Evolutionary conservation across 2,329 filamentous ascomycete genomes (phyloP), one percentile per base, ranked within the genome.

Genomic region (Colletotrichum lindemuthianum): DNA sequence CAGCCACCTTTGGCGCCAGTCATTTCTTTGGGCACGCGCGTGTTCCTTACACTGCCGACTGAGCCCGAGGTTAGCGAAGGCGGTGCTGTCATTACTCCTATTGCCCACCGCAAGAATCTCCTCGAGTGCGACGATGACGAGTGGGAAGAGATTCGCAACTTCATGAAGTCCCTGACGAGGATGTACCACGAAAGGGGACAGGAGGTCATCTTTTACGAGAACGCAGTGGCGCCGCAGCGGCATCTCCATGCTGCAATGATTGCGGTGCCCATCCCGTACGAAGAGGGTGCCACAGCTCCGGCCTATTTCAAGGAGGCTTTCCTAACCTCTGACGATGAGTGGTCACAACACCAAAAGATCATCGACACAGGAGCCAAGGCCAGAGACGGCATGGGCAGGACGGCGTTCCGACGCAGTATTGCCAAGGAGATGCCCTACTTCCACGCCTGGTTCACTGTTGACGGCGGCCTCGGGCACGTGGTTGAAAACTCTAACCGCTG

Each of bases 381-480:
- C 0, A 77, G 82, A n/a, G 84, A 87, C 2, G 92, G 91, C 0
- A 76, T 93, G 67, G 96, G 95, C 0, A 91, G 91, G 72, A 77
- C 86, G 57, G 94, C 96, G 2, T 99, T 99, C 76, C 86, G 95
- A 1, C 85, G 89, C 60, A 90, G 86, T 16, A 82, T 99, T 66
- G 92, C 92, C 11, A 97, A 96, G 79, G 95, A 99, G 81, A 95
- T 96, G 92, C 95, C 96, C 0, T 99, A 99, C 76, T 99, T 99
- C 72, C 96, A 99, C 76, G 95, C 90, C 16, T 99, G 95, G 94
- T 98, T 98, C 74, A 87, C 88, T 56, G 81, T 99, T 1, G 94
- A 99, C 73, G 96, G 96, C 2, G 96, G 96, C 0, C 78, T 99
- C 69, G 96, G 93, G 0, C 96, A 99, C 75, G 83, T 99, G 8